These are phyloP conservation scores for Aspergillus affinis DNA, from an alignment of 495 filamentous ascomycete genomes.

Conservation along the genomic window DNA sequence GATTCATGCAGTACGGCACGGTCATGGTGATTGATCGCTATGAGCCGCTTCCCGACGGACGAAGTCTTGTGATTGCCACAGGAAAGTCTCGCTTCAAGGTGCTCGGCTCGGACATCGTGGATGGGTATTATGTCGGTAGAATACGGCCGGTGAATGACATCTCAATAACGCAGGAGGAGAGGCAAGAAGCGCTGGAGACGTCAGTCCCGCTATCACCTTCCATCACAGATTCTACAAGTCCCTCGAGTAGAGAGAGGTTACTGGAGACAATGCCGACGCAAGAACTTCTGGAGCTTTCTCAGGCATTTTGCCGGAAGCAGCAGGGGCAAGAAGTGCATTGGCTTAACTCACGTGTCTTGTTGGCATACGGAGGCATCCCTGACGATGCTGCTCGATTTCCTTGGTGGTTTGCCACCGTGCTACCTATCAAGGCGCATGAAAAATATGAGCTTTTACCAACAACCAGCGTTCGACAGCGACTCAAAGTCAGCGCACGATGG, in stretches of 20 bases:
- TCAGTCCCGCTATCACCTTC: constrained; percentile 18
- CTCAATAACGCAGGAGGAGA: constrained; percentile 76
- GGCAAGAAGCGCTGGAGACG: constrained; percentile 64
- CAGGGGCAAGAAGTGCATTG: constrained; percentile 65
- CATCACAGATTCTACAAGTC: constrained; percentile 15
- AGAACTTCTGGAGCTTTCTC: constrained; percentile 61
- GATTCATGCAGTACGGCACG: constrained; percentile 76
- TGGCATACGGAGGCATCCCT: constrained; percentile 75
- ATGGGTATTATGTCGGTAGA: constrained; percentile 75
- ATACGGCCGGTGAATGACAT: constrained; percentile 78
- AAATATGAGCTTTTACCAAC: constrained; percentile 73
- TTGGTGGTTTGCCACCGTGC: constrained; percentile 85
- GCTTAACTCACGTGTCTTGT: constrained; percentile 66
- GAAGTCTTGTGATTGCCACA: constrained; percentile 73
- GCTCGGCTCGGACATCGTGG: constrained; percentile 56
- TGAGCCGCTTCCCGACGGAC: constrained; percentile 73
- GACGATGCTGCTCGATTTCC: constrained; percentile 75
- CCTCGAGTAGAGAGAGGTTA: constrained; percentile 21
- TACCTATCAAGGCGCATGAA: constrained; percentile 73
- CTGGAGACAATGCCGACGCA: constrained; percentile 67
- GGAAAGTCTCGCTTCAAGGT: constrained; percentile 77
- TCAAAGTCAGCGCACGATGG: constrained; percentile 79
- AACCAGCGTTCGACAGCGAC: constrained; percentile 71
- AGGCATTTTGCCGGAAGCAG: constrained; percentile 67
- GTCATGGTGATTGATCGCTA: constrained; percentile 70